Conservation (phyloP, 257 asterid genomes). For the Rhazya stricta region DNA sequence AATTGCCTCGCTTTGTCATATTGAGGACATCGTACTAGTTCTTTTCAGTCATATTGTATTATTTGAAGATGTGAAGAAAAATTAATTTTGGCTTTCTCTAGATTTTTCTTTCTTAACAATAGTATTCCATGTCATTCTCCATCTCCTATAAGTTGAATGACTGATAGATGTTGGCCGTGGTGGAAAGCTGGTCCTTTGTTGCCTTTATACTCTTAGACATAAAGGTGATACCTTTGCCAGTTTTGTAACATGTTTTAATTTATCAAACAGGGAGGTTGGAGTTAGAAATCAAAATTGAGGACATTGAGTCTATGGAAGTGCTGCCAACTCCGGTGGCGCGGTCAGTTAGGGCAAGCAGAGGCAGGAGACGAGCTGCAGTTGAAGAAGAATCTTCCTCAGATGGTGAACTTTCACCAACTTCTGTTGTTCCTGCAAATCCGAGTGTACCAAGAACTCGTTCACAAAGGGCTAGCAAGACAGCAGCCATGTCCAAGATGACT, state of each 20-base stretch:
- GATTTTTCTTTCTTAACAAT: background rate
- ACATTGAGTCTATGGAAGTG: slow-evolving; percentile 37
- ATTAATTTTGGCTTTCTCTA: background rate
- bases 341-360: slow-evolving; percentile 42
- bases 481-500: slow-evolving; percentile 64
- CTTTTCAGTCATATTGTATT: background rate
- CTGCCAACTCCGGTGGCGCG: slow-evolving; percentile 67
- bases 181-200: background rate
- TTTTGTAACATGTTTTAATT: background rate
- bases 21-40: background rate
- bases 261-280: slow-evolving; percentile 49
- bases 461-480: slow-evolving; percentile 90
- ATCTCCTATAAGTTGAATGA: slow-evolving; percentile 1
- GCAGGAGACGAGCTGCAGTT: slow-evolving; percentile 50
- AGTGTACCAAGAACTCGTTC: slow-evolving; percentile 50
- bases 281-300: slow-evolving; percentile 43
- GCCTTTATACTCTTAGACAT: background rate
- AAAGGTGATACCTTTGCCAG: background rate
- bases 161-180: background rate
- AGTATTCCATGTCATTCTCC: background rate
- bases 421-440: slow-evolving; percentile 49
- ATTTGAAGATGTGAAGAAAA: background rate
- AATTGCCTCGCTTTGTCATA: background rate
- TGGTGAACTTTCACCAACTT: slow-evolving; percentile 54
- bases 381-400: slow-evolving; percentile 57